A percentile compares a stretch with the other conserved stretches of the same genome.
These are phyloP conservation scores for Komagataella pastoris DNA, from an alignment of 805 yeast genomes.

Conservation along the genomic window DNA sequence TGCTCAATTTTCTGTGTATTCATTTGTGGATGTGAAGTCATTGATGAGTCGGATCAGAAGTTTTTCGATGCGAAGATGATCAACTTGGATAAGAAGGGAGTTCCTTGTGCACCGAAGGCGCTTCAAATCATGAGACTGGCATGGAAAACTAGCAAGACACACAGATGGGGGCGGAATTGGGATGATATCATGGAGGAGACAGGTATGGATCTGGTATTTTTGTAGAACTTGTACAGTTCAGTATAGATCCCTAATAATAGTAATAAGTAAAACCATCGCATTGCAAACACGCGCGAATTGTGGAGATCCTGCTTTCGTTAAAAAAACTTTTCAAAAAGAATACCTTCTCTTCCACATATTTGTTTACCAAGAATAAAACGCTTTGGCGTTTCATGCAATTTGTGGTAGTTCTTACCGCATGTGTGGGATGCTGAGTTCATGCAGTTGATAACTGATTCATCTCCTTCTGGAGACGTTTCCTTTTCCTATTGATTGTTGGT, in stretches of 20 bases:
- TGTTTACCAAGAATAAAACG: background rate
- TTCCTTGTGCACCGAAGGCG: conserved; percentile 17
- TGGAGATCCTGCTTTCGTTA: background rate
- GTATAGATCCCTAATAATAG: background rate
- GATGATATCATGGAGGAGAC: background rate
- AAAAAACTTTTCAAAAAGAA: conserved; percentile 1
- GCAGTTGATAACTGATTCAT: background rate
- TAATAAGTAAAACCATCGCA: too few relatives aligned
- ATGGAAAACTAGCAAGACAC: conserved; percentile 34
- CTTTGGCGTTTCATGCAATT: background rate
- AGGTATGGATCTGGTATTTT: background rate
- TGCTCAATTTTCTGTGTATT: conserved; percentile 43
- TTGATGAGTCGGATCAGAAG: conserved; percentile 20
- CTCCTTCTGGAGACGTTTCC: background rate
- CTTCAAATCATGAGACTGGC: conserved; percentile 31
- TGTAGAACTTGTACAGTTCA: background rate
- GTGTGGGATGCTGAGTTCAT: background rate
- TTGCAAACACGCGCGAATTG: background rate
- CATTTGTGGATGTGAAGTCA: conserved; percentile 46
- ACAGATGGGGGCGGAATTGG: background rate
- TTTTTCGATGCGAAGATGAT: conserved; percentile 25
- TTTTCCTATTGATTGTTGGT: background rate
- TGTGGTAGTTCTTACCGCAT: background rate
- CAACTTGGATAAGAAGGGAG: conserved; percentile 27
- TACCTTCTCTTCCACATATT: background rate